Percentiles rank a stretch among this genome's conserved stretches.
Conservation (phyloP, 2,329 filamentous ascomycete genomes). For the Fusarium redolens region DNA sequence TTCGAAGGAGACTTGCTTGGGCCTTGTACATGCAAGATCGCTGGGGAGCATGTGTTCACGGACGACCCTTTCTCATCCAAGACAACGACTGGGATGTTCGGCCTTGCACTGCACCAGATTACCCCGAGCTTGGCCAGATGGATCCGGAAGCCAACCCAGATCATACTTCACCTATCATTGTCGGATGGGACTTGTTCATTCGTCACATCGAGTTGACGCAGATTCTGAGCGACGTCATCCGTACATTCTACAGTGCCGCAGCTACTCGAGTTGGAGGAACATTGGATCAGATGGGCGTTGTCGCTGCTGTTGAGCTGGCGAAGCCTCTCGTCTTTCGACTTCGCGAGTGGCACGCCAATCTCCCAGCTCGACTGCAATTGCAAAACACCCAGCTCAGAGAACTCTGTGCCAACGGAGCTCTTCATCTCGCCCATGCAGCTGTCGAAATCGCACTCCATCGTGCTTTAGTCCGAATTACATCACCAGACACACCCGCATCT, state of each 20-base stretch:
- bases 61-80: conserved; percentile 65
- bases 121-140: conserved; percentile 52
- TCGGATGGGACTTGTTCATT: conserved; percentile 61
- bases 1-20: conserved; percentile 72
- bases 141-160: conserved; percentile 50
- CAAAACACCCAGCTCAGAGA: conserved; percentile 55
- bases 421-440: conserved; percentile 63
- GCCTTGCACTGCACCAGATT: conserved; percentile 50
- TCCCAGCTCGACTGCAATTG: conserved; percentile 59
- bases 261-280: conserved; percentile 47
- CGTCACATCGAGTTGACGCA: conserved; percentile 62
- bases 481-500: conserved; percentile 45
- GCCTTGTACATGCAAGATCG: conserved; percentile 74
- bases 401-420: conserved; percentile 56
- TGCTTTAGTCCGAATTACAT: conserved; percentile 59
- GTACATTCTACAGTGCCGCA: conserved; percentile 58
- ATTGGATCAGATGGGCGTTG: conserved; percentile 48
- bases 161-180: conserved; percentile 56
- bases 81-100: conserved; percentile 66
- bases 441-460: conserved; percentile 64
- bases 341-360: conserved; percentile 58
- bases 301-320: conserved; percentile 49
- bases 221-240: conserved; percentile 63
- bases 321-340: conserved; percentile 50
- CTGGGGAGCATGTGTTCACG: conserved; percentile 68